phyloP scores from a whole-genome alignment of 495 filamentous ascomycete species.

The Penicillium argentinense region DNA sequence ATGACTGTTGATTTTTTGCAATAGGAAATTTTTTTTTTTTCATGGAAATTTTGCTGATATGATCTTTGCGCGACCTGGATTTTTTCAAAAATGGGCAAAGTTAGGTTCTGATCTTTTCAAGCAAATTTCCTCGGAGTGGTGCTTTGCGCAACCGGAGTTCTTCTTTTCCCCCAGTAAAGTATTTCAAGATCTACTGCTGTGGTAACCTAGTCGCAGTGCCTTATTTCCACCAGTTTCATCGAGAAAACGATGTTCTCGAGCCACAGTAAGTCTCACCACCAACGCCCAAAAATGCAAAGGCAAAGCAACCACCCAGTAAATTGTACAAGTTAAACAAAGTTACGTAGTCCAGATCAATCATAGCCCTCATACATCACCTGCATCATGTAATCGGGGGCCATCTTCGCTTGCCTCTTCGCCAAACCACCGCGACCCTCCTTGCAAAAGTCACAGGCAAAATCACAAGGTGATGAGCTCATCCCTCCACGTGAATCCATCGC shows the following conservation, averaged over 20 bases:
- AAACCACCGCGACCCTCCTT: slow-evolving; percentile 67
- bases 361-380: slow-evolving; percentile 16
- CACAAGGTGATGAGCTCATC: slow-evolving; percentile 52
- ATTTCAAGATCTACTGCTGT: not conserved
- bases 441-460: slow-evolving; percentile 88
- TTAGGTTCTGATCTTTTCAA: slow-evolving; percentile 6
- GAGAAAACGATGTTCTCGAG: too few relatives aligned
- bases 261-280: too few relatives aligned
- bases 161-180: slow-evolving; percentile 6
- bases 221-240: too few relatives aligned
- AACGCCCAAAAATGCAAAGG: too few relatives aligned
- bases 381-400: slow-evolving; percentile 21
- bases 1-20: too few relatives aligned
- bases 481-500: not conserved
- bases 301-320: too few relatives aligned
- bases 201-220: not conserved
- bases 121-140: slow-evolving; percentile 9
- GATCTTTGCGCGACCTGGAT: too few relatives aligned
- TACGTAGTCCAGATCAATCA: slow-evolving; percentile 8
- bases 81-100: slow-evolving; percentile 8
- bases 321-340: too few relatives aligned
- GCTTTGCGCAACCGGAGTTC: slow-evolving; percentile 12
- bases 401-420: slow-evolving; percentile 56
- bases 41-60: too few relatives aligned
- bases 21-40: too few relatives aligned